Evolutionary conservation across 1,284 basidiomycete genomes (phyloP), one percentile per base, ranked within the genome.

Genomic region (Vanrija pseudolonga): DNA sequence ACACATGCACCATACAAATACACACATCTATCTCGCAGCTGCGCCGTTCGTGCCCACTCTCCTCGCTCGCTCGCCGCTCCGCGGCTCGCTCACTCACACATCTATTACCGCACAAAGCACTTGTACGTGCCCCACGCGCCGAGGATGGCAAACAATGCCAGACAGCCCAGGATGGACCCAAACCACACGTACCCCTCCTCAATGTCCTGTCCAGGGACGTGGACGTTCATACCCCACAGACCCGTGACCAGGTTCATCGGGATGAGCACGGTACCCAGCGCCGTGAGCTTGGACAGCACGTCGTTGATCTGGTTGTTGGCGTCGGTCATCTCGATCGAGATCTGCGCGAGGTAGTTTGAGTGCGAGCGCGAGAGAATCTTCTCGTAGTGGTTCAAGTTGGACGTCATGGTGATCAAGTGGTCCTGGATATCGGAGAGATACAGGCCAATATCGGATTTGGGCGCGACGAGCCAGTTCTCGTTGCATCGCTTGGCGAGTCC

Each of bases 251-350:
- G 77, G 75, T 96, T 96, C 92, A 96, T 95, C 17, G 92, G 91
- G 67, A 98, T 88, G 60, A 99, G 85, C 4, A 99, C 86, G 0
- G 96, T 98, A 84, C 96, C 96, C 39, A 99, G 82, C 8, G 96
- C 96, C 0, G 96, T 98, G 58, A 99, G 81, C 80, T 98, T 98
- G n/a, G 89, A 92, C 6, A 99, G 84, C 4, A 99, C 95, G 73
- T 98, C 94, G 78, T 99, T 99, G 79, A 98, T 98, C 79, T 97
- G 94, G 76, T 99, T 98, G 79, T 99, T 99, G 50, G 96, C 96
- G 70, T 98, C 95, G 28, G 95, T 97, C 93, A 96, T 97, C 79
- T 97, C 94, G 76, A 97, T 96, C 40, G 90, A 94, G 66, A 97
- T 98, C 70, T 97, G 94, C 2, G 94, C 94, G 51, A 97, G 86